Evolutionary conservation across 441 rosid genomes (phyloP).

Genomic region (Adansonia madagascariensis): DNA sequence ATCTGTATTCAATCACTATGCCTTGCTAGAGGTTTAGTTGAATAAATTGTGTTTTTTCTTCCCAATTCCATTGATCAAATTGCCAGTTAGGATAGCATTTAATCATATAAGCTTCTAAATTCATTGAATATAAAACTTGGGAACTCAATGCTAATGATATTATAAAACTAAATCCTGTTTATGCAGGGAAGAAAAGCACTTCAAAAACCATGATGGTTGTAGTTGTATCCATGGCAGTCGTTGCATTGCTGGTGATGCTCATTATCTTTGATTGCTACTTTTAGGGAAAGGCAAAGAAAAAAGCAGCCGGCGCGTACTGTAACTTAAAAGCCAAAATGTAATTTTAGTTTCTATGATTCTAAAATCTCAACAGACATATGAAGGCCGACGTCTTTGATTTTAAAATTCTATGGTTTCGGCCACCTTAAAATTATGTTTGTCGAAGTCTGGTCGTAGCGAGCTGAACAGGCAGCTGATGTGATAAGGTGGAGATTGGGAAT

Average conservation of each 20-base stretch:
- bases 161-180: neutral
- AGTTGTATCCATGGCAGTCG: slow-evolving; percentile 20
- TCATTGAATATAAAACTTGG: neutral
- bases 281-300: slow-evolving; percentile 29
- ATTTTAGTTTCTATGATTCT: neutral
- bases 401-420: neutral
- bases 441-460: no score
- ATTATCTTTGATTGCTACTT: slow-evolving; percentile 29
- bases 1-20: no score
- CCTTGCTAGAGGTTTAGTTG: neutral
- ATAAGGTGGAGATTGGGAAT: no score
- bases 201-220: slow-evolving; percentile 17
- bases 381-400: neutral
- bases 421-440: no score
- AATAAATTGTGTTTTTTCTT: no score
- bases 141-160: neutral
- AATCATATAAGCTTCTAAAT: neutral
- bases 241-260: slow-evolving; percentile 9
- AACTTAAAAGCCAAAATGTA: neutral
- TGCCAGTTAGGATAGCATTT: neutral
- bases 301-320: slow-evolving; percentile 23
- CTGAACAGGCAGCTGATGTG: no score
- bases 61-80: neutral
- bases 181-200: slow-evolving; percentile 31
- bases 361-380: neutral